These are phyloP conservation scores for Russula sp. DNA, from an alignment of 768 basidiomycete species.

Conservation along the genomic window DNA sequence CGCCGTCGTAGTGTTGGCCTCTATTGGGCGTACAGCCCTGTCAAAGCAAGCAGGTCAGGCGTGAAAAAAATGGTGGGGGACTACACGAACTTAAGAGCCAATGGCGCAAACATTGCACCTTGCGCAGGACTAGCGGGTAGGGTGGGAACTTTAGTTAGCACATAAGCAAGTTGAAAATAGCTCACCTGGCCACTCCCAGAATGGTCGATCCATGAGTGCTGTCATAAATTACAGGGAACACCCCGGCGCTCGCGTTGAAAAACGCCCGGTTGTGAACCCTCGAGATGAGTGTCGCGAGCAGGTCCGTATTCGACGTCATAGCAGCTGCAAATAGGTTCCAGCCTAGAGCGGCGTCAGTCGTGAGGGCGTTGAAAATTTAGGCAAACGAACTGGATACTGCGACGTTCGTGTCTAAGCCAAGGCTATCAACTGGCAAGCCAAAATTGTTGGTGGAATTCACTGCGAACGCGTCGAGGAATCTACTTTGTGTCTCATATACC, in stretches of 20 bases:
- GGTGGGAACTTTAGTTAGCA: background rate
- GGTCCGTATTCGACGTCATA: background rate
- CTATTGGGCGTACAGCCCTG: conserved; percentile 4
- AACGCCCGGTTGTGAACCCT: conserved; percentile 11
- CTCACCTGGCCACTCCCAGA: conserved; percentile 17
- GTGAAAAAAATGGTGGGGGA: background rate
- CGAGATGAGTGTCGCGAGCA: conserved; percentile 10
- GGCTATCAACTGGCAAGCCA: conserved; percentile 16
- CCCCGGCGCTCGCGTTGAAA: conserved; percentile 1
- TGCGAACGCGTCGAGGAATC: background rate
- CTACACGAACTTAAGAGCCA: conserved; percentile 24
- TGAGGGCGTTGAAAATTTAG: background rate
- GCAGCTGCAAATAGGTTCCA: conserved; percentile 17
- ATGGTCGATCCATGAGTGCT: background rate
- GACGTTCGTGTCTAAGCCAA: background rate
- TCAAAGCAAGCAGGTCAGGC: background rate
- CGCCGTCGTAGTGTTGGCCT: background rate
- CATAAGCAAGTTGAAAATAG: background rate
- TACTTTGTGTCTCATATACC: conserved; percentile 13
- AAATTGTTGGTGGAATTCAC: background rate
- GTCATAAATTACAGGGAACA: conserved; percentile 11
- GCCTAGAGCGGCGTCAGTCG: conserved; percentile 6
- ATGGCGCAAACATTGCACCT: conserved; percentile 26
- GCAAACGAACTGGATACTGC: background rate
- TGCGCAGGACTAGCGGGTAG: conserved; percentile 22